Base-by-base conservation (phyloP, 2,329 filamentous ascomycete species). In the Westerdykella sp. region DNA sequence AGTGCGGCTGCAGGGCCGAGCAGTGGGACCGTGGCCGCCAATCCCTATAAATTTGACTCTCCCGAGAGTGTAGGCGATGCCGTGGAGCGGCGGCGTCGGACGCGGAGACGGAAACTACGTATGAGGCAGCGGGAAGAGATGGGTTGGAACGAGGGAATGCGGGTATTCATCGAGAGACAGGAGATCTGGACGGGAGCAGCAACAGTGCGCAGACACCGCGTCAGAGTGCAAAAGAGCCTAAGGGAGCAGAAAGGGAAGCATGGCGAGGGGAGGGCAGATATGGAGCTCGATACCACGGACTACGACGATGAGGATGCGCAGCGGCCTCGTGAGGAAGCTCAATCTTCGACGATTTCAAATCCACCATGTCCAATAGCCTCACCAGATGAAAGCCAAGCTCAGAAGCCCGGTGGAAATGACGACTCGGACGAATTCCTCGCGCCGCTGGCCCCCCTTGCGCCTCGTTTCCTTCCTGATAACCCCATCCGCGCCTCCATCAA, bases 181-280 rank as follows among this genome's bases (percentile, higher is more conserved):
- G 81, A 95, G 68, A 82, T 81, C 6, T 97, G 91, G 91, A 91
- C 89, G 1, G 84, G 85, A 25, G 90, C 88, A 25, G 52, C 56
- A 15, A 55, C 57, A 31, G 78, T 77, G 49, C 76, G 72, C 10
- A 65, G 60, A 41, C 58, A 62, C 36, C 51, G 56, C n/a, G 45
- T 47, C 9, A 44, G 36, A 13, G 25, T 28, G 25, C 25, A 28
- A 10, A 28, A 12, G 25, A 9, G 25, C 9, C 9, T 16, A 21
- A 9, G 34, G 34, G 13, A 2, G 14, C 34, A 14, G 34, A 6
- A 13, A 14, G 3, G 50, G 45, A 36, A 53, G 48, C 15, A 53
- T 54, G 36, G 49, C 46, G 4, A 28, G 25, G 25, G 11, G 25
- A 4, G 25, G 7, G 25, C 25, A 28, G 25, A 28, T 28, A 28